phyloP scores from a whole-genome alignment of 140 eudicot genomes.

The Anethum foeniculum region DNA sequence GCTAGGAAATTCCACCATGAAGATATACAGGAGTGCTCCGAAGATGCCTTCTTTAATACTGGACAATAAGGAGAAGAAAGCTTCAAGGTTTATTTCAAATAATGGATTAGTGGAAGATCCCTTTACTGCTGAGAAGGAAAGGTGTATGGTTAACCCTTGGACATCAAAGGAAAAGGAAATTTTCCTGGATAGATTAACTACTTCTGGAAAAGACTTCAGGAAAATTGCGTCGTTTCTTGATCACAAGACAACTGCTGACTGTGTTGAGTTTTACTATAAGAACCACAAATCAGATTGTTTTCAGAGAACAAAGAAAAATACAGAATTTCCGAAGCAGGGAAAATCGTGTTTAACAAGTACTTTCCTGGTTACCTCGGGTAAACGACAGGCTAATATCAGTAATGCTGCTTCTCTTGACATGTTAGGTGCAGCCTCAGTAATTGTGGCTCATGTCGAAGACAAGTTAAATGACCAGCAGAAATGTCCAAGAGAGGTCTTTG shows the following conservation, averaged over 20 bases:
- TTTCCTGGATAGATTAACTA: conserved; percentile 48
- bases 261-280: conserved; percentile 93
- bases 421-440: conserved; percentile 74
- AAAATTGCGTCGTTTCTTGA: conserved; percentile 70
- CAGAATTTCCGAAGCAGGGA: conserved; percentile 37
- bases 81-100: conserved; percentile 49
- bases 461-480: conserved; percentile 21
- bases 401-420: conserved; percentile 70
- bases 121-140: conserved; percentile 59
- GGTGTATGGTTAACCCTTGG: conserved; percentile 66
- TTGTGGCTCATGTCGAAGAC: conserved; percentile 43
- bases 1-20: conserved; percentile 45
- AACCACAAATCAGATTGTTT: conserved; percentile 82
- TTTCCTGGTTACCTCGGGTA: conserved; percentile 62
- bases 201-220: conserved; percentile 64
- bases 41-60: conserved; percentile 77
- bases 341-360: conserved; percentile 36
- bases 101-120: conserved; percentile 78
- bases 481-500: conserved; percentile 21
- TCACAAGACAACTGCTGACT: conserved; percentile 68
- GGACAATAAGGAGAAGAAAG: conserved; percentile 47
- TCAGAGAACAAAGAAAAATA: conserved; percentile 41
- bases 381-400: conserved; percentile 39
- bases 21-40: conserved; percentile 29
- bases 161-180: conserved; percentile 48